Percentiles rank a stretch among this genome's conserved stretches.
Conservation (phyloP, 306 rosid species). For the Lupinus albus region DNA sequence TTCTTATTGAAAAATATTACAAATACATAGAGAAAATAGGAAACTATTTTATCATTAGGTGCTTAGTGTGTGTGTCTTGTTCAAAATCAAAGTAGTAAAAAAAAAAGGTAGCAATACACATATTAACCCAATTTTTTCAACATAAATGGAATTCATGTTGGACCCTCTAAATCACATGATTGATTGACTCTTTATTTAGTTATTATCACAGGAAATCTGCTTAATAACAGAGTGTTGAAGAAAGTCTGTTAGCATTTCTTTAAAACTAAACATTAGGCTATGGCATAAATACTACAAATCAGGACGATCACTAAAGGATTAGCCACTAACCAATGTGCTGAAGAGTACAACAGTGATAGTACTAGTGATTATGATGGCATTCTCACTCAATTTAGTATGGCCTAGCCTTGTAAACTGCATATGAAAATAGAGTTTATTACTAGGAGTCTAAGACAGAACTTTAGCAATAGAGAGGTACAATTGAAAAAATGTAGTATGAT, state of each 20-base stretch:
- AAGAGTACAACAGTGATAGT: conserved; percentile 95
- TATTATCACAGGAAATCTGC: too few species aligned
- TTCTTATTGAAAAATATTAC: too few species aligned
- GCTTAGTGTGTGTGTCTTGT: not conserved
- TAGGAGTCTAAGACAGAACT: not conserved
- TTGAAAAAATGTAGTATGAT: conserved; percentile 34
- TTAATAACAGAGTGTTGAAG: too few species aligned
- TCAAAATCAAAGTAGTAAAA: conserved; percentile 4
- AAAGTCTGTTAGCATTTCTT: too few species aligned
- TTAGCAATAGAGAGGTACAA: conserved; percentile 1
- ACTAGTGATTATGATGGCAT: conserved; percentile 94
- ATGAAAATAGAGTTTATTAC: conserved; percentile 9
- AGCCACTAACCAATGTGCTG: conserved; percentile 86
- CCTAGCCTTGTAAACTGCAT: conserved; percentile 84
- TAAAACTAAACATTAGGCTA: not conserved
- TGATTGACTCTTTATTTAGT: too few species aligned
- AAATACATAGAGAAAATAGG: not conserved
- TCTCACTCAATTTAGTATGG: conserved; percentile 65
- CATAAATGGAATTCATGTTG: too few species aligned
- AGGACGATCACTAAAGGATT: conserved; percentile 8
- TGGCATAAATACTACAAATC: conserved; percentile 24
- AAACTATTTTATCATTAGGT: conserved; percentile 1
- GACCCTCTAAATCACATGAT: too few species aligned
- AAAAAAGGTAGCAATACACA: too few species aligned
- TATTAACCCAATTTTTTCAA: too few species aligned